Percentiles rank a stretch among this genome's conserved stretches.
Evolutionary conservation across 495 filamentous ascomycete genomes (phyloP).

Genomic region (Podospora australis): DNA sequence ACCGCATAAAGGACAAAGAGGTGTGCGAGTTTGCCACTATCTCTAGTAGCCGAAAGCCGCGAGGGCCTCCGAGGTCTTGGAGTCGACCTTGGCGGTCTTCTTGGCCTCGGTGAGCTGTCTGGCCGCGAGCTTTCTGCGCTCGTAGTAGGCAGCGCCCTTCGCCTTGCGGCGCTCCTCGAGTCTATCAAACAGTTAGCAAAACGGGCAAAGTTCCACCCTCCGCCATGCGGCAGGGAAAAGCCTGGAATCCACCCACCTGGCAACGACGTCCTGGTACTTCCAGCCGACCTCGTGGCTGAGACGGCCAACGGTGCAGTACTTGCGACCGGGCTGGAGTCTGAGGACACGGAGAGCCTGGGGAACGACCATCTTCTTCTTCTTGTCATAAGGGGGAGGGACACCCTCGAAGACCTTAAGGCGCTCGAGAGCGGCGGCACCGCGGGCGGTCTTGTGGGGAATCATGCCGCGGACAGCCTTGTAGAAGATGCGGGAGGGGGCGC

Average conservation of each 20-base stretch:
- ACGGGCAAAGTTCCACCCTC: not conserved
- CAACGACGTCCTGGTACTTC: constrained; percentile 99
- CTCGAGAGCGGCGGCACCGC: constrained; percentile 92
- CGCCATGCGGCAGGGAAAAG: not conserved
- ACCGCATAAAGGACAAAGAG: constrained; percentile 32
- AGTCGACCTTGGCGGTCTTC: constrained; percentile 84
- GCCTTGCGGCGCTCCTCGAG: constrained; percentile 99
- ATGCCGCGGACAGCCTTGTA: constrained; percentile 99
- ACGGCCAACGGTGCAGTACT: constrained; percentile 98
- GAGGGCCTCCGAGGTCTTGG: constrained; percentile 50
- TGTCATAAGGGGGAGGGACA: constrained; percentile 97
- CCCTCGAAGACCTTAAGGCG: constrained; percentile 99
- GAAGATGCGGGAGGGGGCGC: constrained; percentile 96
- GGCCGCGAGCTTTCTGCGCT: constrained; percentile 93
- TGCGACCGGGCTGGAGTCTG: constrained; percentile 93
- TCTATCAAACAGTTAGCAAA: constrained; percentile 51
- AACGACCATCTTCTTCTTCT: constrained; percentile 98
- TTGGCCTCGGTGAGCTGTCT: constrained; percentile 85
- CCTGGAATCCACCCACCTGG: constrained; percentile 58
- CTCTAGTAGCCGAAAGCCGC: constrained; percentile 50
- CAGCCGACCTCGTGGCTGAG: constrained; percentile 98
- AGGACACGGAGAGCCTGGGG: constrained; percentile 94
- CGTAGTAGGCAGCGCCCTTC: constrained; percentile 98
- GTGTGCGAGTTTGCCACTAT: constrained; percentile 20
- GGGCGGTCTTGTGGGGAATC: constrained; percentile 99